Evolutionary conservation across 306 rosid species (phyloP).

Genomic region (Acacia melanoxylon): DNA sequence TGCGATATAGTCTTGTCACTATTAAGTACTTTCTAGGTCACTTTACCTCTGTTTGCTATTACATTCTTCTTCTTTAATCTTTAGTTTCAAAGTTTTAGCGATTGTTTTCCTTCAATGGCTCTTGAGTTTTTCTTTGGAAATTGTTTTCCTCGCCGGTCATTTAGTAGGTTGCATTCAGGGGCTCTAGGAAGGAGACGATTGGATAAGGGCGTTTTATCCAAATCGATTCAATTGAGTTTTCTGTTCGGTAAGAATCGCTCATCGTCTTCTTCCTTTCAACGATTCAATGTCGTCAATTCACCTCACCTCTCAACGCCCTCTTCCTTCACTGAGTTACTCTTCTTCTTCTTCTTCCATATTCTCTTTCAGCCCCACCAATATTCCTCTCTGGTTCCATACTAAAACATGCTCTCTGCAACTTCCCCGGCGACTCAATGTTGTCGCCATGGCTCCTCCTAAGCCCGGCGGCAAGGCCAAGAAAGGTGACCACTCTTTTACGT

Average conservation of each 20-base stretch:
- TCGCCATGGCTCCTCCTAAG: slow-evolving; percentile 96
- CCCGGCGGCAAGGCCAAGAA: slow-evolving; percentile 89
- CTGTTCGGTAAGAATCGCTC: not conserved
- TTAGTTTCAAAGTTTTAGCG: too few relatives aligned
- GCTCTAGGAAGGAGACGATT: not conserved
- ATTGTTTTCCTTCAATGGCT: too few relatives aligned
- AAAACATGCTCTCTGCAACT: slow-evolving; percentile 31
- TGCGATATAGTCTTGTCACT: too few relatives aligned
- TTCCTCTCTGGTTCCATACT: slow-evolving; percentile 24
- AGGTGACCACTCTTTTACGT: slow-evolving; percentile 43
- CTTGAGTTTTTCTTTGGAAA: too few relatives aligned
- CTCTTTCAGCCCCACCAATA: slow-evolving; percentile 37
- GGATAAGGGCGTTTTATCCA: slow-evolving; percentile 4
- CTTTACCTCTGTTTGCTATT: too few relatives aligned
- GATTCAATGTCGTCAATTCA: slow-evolving; percentile 64
- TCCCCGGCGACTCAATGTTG: slow-evolving; percentile 57
- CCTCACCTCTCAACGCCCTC: slow-evolving; percentile 25
- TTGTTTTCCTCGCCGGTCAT: too few relatives aligned
- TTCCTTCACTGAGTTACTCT: slow-evolving; percentile 28
- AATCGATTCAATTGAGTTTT: not conserved
- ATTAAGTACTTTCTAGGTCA: too few relatives aligned
- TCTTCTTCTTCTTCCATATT: slow-evolving; percentile 58
- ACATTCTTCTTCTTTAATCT: too few relatives aligned
- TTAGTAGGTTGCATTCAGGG: not conserved
- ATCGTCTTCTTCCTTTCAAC: not conserved